Conservation (phyloP, 768 basidiomycete genomes). For the Calvatia gigantea region DNA sequence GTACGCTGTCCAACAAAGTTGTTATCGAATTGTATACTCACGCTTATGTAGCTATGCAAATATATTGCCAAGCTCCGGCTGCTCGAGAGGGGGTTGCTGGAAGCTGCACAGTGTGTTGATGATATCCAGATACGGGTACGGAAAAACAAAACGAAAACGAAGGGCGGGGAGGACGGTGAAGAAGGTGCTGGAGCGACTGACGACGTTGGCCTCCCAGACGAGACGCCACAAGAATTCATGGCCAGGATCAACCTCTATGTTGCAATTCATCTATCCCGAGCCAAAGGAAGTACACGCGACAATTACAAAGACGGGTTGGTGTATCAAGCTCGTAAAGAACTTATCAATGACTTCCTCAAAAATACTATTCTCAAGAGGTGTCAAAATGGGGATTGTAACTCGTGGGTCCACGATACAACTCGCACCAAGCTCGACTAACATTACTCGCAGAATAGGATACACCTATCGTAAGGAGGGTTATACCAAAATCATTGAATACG, state of each 20-base stretch:
- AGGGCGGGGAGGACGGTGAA: constrained; percentile 35
- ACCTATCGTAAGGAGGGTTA: constrained; percentile 93
- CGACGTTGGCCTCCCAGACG: constrained; percentile 43
- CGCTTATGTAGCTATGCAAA: constrained; percentile 59
- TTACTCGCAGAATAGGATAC: constrained; percentile 56
- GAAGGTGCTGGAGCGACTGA: constrained; percentile 38
- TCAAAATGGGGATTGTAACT: constrained; percentile 69
- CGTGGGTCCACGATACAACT: constrained; percentile 48
- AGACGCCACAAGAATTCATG: constrained; percentile 60
- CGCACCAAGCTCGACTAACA: constrained; percentile 8
- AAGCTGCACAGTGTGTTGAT: constrained; percentile 76
- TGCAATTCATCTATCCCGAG: constrained; percentile 44
- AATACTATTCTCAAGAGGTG: constrained; percentile 68
- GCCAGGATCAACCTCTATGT: constrained; percentile 66
- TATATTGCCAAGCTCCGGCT: constrained; percentile 84
- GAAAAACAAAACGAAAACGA: constrained; percentile 26
- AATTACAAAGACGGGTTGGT: constrained; percentile 87
- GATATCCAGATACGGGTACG: constrained; percentile 48
- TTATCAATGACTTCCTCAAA: constrained; percentile 81
- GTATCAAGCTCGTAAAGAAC: constrained; percentile 80
- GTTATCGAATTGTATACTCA: constrained; percentile 6
- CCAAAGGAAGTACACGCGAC: constrained; percentile 60
- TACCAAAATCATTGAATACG: constrained; percentile 93
- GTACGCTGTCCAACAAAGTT: constrained; percentile 34
- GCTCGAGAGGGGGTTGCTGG: constrained; percentile 84